These are phyloP conservation scores for Mycocentrospora acerina DNA, from an alignment of 2,329 filamentous ascomycete genomes.

Conservation along the genomic window DNA sequence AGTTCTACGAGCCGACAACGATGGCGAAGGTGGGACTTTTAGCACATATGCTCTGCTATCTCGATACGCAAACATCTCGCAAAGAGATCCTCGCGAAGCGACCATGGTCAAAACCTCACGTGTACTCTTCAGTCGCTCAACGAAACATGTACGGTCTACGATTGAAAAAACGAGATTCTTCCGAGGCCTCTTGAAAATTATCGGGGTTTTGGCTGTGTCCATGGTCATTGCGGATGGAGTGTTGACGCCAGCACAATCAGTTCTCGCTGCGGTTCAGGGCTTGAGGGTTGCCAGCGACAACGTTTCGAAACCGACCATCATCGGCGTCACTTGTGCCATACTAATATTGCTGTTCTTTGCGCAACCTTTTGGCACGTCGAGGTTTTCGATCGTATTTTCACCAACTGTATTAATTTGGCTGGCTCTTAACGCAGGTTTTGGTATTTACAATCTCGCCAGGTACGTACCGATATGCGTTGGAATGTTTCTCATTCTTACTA, in stretches of 20 bases:
- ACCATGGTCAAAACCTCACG: slow-evolving; percentile 51
- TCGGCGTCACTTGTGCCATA: slow-evolving; percentile 66
- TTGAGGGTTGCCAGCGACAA: slow-evolving; percentile 58
- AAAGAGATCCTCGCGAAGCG: slow-evolving; percentile 59
- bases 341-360: slow-evolving; percentile 64
- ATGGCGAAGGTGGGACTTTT: slow-evolving; percentile 71
- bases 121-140: slow-evolving; percentile 41
- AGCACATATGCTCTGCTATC: slow-evolving; percentile 66
- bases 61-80: slow-evolving; percentile 60
- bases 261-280: slow-evolving; percentile 69
- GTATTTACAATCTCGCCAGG: slow-evolving; percentile 55
- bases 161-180: slow-evolving; percentile 60
- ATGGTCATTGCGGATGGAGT: slow-evolving; percentile 70
- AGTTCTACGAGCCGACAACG: slow-evolving; percentile 67
- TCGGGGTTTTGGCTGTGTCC: slow-evolving; percentile 66
- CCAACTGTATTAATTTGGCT: slow-evolving; percentile 70
- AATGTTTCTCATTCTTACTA: slow-evolving; percentile 10
- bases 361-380: slow-evolving; percentile 66
- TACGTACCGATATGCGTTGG: slow-evolving; percentile 3
- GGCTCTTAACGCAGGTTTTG: slow-evolving; percentile 61
- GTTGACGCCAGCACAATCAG: slow-evolving; percentile 69
- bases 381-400: slow-evolving; percentile 62
- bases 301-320: slow-evolving; percentile 59
- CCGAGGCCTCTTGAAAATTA: slow-evolving; percentile 58
- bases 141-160: slow-evolving; percentile 55